A percentile compares a stretch with the other conserved stretches of the same genome.
Conservation (phyloP, 805 yeast genomes). For the Lipomyces mesembrius region DNA sequence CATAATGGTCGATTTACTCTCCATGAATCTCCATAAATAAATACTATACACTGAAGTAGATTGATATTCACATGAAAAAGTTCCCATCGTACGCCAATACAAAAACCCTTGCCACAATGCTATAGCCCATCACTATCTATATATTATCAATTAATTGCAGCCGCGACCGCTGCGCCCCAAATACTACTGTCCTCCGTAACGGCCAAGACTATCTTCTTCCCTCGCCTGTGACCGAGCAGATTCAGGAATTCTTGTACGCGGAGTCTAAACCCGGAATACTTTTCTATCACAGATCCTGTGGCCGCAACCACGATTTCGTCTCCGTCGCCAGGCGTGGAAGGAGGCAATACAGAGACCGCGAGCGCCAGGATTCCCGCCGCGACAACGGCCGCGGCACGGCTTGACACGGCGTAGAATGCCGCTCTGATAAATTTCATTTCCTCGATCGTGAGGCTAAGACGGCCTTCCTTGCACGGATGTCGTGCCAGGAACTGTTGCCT, state of each 20-base stretch:
- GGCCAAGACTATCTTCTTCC: slow-evolving; percentile 19
- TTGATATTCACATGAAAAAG: too few species aligned
- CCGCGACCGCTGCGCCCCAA: slow-evolving; percentile 39
- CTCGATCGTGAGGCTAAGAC: slow-evolving; percentile 21
- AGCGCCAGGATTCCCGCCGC: slow-evolving; percentile 41
- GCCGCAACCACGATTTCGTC: slow-evolving; percentile 41
- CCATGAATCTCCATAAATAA: too few species aligned
- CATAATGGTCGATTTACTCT: too few species aligned
- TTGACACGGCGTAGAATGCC: slow-evolving; percentile 42
- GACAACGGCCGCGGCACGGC: slow-evolving; percentile 45
- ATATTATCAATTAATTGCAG: slow-evolving; percentile 25
- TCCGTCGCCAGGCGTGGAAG: slow-evolving; percentile 28
- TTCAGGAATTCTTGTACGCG: slow-evolving; percentile 43
- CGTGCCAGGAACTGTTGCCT: slow-evolving; percentile 33
- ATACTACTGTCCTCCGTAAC: slow-evolving; percentile 27
- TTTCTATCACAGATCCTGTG: slow-evolving; percentile 45
- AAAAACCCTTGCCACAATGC: not conserved
- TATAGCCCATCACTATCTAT: not conserved
- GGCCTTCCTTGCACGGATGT: slow-evolving; percentile 26
- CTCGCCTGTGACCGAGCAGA: slow-evolving; percentile 24
- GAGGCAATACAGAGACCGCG: slow-evolving; percentile 40
- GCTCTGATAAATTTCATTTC: slow-evolving; percentile 40
- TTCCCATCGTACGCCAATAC: not conserved
- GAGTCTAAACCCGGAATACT: slow-evolving; percentile 42
- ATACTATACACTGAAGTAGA: too few species aligned